These are phyloP conservation scores for Cladobotryum mycophilum DNA, from an alignment of 2,329 filamentous ascomycete genomes.

Conservation along the genomic window DNA sequence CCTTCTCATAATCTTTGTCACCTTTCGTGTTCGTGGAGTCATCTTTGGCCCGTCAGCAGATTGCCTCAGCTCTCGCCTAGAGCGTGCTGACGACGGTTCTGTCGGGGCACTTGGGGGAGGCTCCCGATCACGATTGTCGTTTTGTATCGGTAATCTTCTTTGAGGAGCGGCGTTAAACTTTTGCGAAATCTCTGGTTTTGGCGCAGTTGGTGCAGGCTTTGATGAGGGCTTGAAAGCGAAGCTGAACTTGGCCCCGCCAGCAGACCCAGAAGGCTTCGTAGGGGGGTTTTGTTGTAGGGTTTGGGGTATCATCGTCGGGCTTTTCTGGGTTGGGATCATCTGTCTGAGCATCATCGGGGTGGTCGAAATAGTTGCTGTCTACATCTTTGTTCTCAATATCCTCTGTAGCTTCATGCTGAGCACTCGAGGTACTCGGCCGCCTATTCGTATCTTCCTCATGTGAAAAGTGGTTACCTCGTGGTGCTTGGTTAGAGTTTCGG, in stretches of 20 bases:
- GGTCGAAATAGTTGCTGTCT: not conserved
- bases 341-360: not conserved
- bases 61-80: constrained; percentile 27
- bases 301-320: constrained; percentile 48
- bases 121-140: constrained; percentile 34
- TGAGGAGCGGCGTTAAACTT: constrained; percentile 60
- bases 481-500: constrained; percentile 47
- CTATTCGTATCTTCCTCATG: constrained; percentile 15
- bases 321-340: constrained; percentile 7
- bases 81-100: constrained; percentile 46
- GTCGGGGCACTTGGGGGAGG: constrained; percentile 46
- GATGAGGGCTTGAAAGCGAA: constrained; percentile 82
- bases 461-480: constrained; percentile 13
- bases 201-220: constrained; percentile 49
- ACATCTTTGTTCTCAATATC: constrained; percentile 13
- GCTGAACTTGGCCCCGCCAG: constrained; percentile 66
- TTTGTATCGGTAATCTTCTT: constrained; percentile 30
- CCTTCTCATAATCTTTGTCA: constrained; percentile 63
- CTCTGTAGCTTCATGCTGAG: constrained; percentile 13
- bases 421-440: constrained; percentile 14
- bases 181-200: constrained; percentile 60
- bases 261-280: constrained; percentile 44
- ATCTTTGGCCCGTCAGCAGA: constrained; percentile 31
- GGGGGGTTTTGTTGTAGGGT: constrained; percentile 39
- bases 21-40: constrained; percentile 51